A percentile compares a stretch with the other conserved stretches of the same genome.
phyloP scores from a whole-genome alignment of 768 basidiomycete genomes.

The Tephrocybe sp. region DNA sequence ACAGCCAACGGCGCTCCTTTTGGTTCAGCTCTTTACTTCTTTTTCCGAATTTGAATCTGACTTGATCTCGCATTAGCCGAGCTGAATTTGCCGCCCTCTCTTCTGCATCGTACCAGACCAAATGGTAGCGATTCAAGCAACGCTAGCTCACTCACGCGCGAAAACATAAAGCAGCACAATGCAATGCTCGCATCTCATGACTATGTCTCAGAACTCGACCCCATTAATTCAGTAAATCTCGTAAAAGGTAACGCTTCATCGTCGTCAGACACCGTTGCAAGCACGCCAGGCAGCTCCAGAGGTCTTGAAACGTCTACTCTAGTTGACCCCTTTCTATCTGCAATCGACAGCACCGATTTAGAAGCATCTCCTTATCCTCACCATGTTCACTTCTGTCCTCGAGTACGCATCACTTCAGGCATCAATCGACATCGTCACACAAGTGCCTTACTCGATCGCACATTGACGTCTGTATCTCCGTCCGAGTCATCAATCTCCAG shows the following conservation, averaged over 20 bases:
- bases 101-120: conserved; percentile 3
- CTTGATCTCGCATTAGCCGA: not conserved
- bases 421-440: conserved; percentile 45
- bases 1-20: not conserved
- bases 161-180: conserved; percentile 15
- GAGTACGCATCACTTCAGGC: conserved; percentile 77
- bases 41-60: not conserved
- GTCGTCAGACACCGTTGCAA: conserved; percentile 12
- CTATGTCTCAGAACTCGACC: not conserved
- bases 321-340: conserved; percentile 4
- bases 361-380: conserved; percentile 17
- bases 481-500: conserved; percentile 49
- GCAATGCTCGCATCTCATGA: conserved; percentile 10
- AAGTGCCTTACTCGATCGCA: conserved; percentile 3
- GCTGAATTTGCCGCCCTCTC: not conserved
- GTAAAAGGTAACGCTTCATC: not conserved
- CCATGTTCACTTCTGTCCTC: conserved; percentile 65
- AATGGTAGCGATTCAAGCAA: conserved; percentile 5
- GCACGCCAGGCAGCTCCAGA: conserved; percentile 18
- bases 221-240: conserved; percentile 5
- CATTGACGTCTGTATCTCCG: conserved; percentile 11
- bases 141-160: conserved; percentile 12
- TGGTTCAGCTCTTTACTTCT: conserved; percentile 3
- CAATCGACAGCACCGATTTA: conserved; percentile 5
- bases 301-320: conserved; percentile 19